Evolutionary conservation across 129 eudicot species (phyloP).

Genomic region (Flaveria sonorensis): DNA sequence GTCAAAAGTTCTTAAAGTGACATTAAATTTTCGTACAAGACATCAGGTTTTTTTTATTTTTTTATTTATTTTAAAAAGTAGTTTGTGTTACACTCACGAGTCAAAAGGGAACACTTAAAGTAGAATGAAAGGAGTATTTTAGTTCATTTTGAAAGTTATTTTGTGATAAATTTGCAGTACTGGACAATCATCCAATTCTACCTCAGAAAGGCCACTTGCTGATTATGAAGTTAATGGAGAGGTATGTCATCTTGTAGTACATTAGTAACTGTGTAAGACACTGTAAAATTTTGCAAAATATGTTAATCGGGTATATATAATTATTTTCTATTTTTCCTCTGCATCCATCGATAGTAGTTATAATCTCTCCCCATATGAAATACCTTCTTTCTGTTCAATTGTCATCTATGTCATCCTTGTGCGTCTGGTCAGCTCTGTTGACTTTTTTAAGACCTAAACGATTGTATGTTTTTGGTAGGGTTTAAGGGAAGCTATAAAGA

Average conservation of each 20-base stretch:
- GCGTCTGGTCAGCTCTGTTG: background rate
- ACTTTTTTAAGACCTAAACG: background rate
- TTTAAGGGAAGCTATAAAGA: slow-evolving; percentile 93
- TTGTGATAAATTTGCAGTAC: slow-evolving; percentile 44
- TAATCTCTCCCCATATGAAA: slow-evolving; percentile 1
- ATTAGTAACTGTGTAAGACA: background rate
- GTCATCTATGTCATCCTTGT: background rate
- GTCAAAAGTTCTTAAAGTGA: slow-evolving; percentile 13
- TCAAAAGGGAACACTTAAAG: slow-evolving; percentile 22
- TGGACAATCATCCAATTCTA: slow-evolving; percentile 58
- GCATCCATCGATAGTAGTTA: background rate
- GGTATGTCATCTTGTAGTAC: slow-evolving; percentile 48
- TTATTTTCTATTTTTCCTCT: too few species aligned
- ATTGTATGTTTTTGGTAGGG: slow-evolving; percentile 50
- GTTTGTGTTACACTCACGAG: slow-evolving; percentile 5
- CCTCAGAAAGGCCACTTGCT: slow-evolving; percentile 44
- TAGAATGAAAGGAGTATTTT: slow-evolving; percentile 11
- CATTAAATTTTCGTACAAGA: slow-evolving; percentile 7
- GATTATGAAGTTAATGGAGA: slow-evolving; percentile 91
- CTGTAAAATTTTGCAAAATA: slow-evolving; percentile 10
- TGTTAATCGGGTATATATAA: background rate
- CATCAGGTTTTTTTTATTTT: background rate
- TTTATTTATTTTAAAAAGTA: slow-evolving; percentile 2
- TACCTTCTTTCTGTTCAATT: background rate
- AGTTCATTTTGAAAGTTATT: background rate